Base-by-base conservation (phyloP, 2,329 filamentous ascomycete genomes). In the Cryphonectria naterciae region DNA sequence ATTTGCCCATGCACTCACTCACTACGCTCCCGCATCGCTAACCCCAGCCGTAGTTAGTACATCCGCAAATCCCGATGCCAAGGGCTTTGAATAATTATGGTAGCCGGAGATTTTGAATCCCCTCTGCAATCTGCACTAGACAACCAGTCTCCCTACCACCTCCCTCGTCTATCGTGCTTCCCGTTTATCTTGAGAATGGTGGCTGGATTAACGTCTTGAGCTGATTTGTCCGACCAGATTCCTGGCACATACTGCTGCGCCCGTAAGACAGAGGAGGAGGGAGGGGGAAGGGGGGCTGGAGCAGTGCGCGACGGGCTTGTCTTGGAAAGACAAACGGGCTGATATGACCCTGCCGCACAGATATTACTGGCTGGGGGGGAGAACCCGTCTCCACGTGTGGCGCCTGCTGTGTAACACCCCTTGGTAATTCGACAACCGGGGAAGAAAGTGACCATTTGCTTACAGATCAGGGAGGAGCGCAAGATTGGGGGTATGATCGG, bases 171-270 rank as follows among this genome's bases (percentile, higher is more conserved):
- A 49, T n/a, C n/a, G 7, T 64, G 11, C 13, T 6, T 37, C 35
- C 35, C 35, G 35, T 35, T n/a, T 1, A 43, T 46, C 11, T n/a
- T 39, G 39, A 49, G 19, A n/a, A 28, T 10, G 37, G n/a, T 39
- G 19, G 61, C 61, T 64, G 61, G 6, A n/a, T 8, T 13, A 41
- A 43, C n/a, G 19, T 43, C 3, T 39, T 17, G 39, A 19, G 11
- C n/a, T 64, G 37, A 64, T 46, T 64, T 17, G 61, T 28, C n/a
- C 39, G 39, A 64, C 61, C 61, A 17, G 39, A 64, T 64, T 46
- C 39, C n/a, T 64, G 61, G 61, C 28, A 46, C n/a, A 11, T 1
- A 49, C 46, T n/a, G 19, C 46, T 49, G 46, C 46, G 7, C 46
- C 22, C 46, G 17, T n/a, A 22, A n/a, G 19, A n/a, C 46, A n/a